These are phyloP conservation scores for Tricholoma terreum DNA, from an alignment of 768 basidiomycete genomes.

Conservation along the genomic window DNA sequence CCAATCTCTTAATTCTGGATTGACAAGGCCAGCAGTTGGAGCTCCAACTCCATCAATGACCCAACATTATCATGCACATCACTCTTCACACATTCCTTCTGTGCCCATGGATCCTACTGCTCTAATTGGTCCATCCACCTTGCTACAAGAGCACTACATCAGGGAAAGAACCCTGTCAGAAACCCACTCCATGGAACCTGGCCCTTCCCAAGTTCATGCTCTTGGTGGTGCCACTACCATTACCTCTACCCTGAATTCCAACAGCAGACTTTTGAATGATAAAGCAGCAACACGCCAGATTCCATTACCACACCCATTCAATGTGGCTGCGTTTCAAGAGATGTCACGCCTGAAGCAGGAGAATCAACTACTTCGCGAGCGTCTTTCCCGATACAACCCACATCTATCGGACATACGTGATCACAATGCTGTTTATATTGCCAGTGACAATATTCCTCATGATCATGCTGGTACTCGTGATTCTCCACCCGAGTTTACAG, in stretches of 20 bases:
- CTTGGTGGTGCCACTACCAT: not conserved
- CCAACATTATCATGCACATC: too few species aligned
- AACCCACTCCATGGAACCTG: too few species aligned
- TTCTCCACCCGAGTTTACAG: too few species aligned
- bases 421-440: too few species aligned
- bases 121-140: too few species aligned
- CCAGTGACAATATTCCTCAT: too few species aligned
- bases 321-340: not conserved
- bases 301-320: not conserved
- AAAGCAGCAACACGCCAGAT: not conserved
- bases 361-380: not conserved
- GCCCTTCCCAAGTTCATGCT: too few species aligned
- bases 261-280: not conserved
- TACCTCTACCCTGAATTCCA: not conserved
- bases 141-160: too few species aligned
- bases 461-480: too few species aligned
- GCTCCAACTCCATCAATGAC: not conserved
- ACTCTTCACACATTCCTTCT: too few species aligned
- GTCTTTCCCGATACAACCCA: not conserved
- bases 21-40: not conserved
- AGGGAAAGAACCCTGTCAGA: too few species aligned
- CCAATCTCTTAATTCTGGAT: not conserved
- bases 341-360: not conserved
- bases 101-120: too few species aligned
- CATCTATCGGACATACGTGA: not conserved